phyloP scores from a whole-genome alignment of 352 stramenopile genomes.

The Pilasporangium apinafurcum region DNA sequence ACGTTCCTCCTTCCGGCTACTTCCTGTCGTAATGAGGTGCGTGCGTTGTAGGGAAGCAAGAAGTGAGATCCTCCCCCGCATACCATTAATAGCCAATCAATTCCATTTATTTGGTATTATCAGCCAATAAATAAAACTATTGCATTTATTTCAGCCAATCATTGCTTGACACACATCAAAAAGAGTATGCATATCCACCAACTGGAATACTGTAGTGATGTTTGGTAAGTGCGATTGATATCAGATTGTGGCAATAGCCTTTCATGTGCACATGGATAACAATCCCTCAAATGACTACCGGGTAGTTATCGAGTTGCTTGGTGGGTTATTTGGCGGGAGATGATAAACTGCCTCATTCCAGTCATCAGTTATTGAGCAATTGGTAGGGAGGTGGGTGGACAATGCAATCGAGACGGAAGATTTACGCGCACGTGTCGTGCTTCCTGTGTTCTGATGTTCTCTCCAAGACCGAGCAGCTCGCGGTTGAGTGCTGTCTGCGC shows the following conservation, averaged over 20 bases:
- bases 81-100: constrained; percentile 5
- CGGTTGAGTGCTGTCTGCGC: constrained; percentile 52
- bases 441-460: constrained; percentile 50
- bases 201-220: not conserved
- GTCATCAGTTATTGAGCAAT: no score
- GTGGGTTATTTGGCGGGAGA: no score
- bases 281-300: no score
- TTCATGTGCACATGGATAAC: no score
- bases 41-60: not conserved
- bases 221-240: not conserved
- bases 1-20: not conserved
- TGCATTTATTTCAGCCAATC: constrained; percentile 7
- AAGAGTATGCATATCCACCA: not conserved
- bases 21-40: not conserved
- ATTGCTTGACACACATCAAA: constrained; percentile 4
- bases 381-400: no score
- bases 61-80: constrained; percentile 2
- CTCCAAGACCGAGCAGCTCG: constrained; percentile 19
- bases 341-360: no score
- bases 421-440: constrained; percentile 43
- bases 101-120: constrained; percentile 4
- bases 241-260: no score
- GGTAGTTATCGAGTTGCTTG: no score
- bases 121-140: no score
- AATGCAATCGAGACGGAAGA: no score